Base-by-base conservation (phyloP, 371 early-diverging fungal genomes). In the Polyrhizophydium stewartii region DNA sequence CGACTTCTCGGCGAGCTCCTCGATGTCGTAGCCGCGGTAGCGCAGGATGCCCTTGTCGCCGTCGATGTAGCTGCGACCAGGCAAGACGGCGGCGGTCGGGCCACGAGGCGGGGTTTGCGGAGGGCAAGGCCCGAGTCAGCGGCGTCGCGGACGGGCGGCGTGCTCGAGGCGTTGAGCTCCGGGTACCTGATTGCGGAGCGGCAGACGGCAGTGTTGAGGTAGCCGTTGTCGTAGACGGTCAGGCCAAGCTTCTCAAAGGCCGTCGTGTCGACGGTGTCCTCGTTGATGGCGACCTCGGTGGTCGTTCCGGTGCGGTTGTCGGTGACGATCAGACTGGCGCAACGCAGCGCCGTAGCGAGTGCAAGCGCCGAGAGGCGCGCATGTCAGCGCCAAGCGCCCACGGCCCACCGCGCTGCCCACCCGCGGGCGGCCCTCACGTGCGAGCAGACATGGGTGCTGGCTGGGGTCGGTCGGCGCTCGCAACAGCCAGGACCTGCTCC, bases 21-120 rank as follows among this genome's bases (percentile, higher is more conserved):
- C 78, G 50, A 77, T 77, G 49, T 70, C 66, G 61, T 77, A 77
- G 13, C 76, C 77, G 22, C 84, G 73, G 65, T 84, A 86, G 17
- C 74, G 59, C 35, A 83, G 58, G 56, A 83, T 70, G 1, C 65
- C 65, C 55, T 76, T 73, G 55, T 85, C 87, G 50, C 87, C 87
- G 65, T 87, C 85, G 64, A 86, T 85, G 60, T 84, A 79, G 32
- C 76, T 73, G 21, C 78, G 78, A 21, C 31, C 24, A 50, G 31
- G n/a, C 51, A 50, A 12, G 25, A 27, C 24, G 16, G 51, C 10
- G 31, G 9, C 51, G n/a, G 31, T 50, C 19, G 40, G n/a, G n/a
- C n/a, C n/a, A n/a, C n/a, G n/a, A n/a, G n/a, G n/a, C n/a, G n/a
- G n/a, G n/a, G n/a, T n/a, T 40, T 40, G 40, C 10, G 40, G 12